phyloP scores from a whole-genome alignment of 768 basidiomycete species.

The Tylopilus plumbeoviolaceoides region DNA sequence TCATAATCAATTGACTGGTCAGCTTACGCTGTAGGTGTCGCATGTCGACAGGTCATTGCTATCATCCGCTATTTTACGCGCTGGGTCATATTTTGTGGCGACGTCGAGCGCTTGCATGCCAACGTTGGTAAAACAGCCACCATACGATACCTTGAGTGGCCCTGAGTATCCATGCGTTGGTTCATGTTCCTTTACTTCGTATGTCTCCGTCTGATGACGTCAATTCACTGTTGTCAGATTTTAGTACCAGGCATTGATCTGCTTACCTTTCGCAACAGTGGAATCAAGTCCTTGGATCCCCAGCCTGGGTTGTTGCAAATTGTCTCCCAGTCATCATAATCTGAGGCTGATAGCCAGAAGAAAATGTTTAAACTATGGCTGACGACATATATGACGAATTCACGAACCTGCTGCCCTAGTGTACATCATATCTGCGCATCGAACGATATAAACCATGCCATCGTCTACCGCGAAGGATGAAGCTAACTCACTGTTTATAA shows the following conservation, averaged over 20 bases:
- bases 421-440: background rate
- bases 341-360: conserved; percentile 35
- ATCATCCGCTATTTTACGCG: conserved; percentile 35
- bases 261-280: background rate
- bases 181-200: background rate
- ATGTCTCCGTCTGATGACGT: background rate
- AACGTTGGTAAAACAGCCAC: conserved; percentile 28
- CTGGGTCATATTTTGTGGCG: conserved; percentile 42
- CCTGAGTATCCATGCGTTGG: background rate
- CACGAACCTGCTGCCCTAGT: background rate
- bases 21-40: conserved; percentile 44
- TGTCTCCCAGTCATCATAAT: conserved; percentile 40
- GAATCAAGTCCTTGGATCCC: conserved; percentile 1
- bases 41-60: conserved; percentile 42
- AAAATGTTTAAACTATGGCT: background rate
- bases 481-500: background rate
- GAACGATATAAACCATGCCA: background rate
- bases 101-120: conserved; percentile 45
- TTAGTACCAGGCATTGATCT: background rate
- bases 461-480: background rate
- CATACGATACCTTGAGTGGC: background rate
- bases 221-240: background rate
- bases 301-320: conserved; percentile 7
- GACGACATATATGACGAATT: background rate
- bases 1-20: background rate